Evolutionary conservation across 176 grass and related monocot genomes (phyloP), one percentile per base, ranked within the genome.

Genomic region (Chloris gayana): DNA sequence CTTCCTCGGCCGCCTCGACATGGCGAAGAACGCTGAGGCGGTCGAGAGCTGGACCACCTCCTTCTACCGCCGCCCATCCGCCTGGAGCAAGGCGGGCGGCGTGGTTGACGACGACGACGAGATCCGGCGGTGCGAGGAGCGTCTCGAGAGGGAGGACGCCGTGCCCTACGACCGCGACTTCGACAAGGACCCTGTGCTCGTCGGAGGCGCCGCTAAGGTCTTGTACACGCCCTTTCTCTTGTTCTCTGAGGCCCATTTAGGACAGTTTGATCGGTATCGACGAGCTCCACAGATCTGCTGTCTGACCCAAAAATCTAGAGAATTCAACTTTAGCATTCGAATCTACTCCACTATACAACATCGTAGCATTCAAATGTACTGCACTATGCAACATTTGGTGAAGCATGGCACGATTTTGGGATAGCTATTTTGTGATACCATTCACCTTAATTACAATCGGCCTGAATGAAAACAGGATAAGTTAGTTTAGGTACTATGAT

Each of bases 111-210:
- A 46, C 38, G 69, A 61, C 57, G 72, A 31, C 12, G 89, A 83
- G 46, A 74, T 78, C 73, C 78, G 70, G 57, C 34, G 51, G 39
- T 99, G 90, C 67, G 79, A 84, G 84, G 87, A 93, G 79, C 87
- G 82, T 84, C 85, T 99, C 39, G 88, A 91, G 88, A 91, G 63
- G 82, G 90, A 93, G 82, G 92, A 99, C 77, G 88, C 57, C 5
- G 90, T 99, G 38, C 79, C 84, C 7, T 95, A 99, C 77, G 78
- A 83, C 50, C 90, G 92, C 44, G 92, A 99, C 77, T 95, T 98
- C 27, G 83, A 87, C 18, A 93, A 33, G 67, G 76, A 99, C 8
- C 92, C 96, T 2, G 83, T 99, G 70, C 66, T 99, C 35, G 96
- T 99, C 29, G 60, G 90, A 42, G 92, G 92, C 25, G 88, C 78